Base-by-base conservation (phyloP, 2,329 filamentous ascomycete species). In the Aspergillus sp. region DNA sequence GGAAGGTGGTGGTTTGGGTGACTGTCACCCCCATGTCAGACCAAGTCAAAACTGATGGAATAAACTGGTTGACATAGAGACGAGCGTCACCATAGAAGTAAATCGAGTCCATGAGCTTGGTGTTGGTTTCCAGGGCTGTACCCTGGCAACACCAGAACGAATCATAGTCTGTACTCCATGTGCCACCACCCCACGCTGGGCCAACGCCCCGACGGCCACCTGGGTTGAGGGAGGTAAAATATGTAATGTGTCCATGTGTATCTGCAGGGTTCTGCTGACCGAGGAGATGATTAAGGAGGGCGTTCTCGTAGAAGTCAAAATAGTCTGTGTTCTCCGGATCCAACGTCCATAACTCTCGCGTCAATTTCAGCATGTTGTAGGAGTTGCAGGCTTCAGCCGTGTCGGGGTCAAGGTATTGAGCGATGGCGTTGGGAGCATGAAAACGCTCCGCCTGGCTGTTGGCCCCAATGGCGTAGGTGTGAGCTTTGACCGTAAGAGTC, bases 291-390 rank as follows among this genome's bases (percentile, higher is more conserved):
- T 81, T 81, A 49, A 80, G 62, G 13, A 81, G 58, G 0, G 77
- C 75, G 2, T 70, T 70, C 65, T 82, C 80, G 59, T 81, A 82
- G 58, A 72, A 82, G 64, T 82, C 79, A 56, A 82, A 80, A 62
- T 81, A 81, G 1, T 66, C 63, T 2, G 74, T 63, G 16, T 66
- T 66, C 0, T 56, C 64, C 0, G 78, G 77, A 23, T 78, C 68
- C 29, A 75, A 63, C 1, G 71, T 64, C 75, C 76, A 82, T 4
- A 82, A 69, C 50, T 81, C 78, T 1, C 78, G 72, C 0, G 80
- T 81, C 32, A 82, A 64, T 60, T 81, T 81, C 43, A 82, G 75
- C 80, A 82, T 82, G 58, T 82, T 82, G 61, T 81, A 81, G 0
- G 77, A 78, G 62, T 82, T 81, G 65, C 80, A 82, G 2, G 72